Evolutionary conservation across 225 moss, liverwort and hornwort species (phyloP).

Genomic region (Antitrichia curtipendula): DNA sequence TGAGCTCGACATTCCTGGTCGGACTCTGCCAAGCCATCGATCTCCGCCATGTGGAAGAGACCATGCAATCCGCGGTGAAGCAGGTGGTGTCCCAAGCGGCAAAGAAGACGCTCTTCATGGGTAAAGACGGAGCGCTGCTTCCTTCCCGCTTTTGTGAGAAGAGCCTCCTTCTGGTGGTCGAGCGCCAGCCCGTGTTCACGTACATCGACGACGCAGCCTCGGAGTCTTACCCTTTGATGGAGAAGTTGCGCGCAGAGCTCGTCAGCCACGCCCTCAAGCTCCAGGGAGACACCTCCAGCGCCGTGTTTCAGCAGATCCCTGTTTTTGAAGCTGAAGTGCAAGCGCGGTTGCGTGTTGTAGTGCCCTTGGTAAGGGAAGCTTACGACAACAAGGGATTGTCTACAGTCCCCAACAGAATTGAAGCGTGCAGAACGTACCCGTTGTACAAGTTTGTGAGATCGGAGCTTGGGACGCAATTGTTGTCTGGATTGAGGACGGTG

Average conservation of each 20-base stretch:
- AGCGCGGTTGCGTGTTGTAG: neutral
- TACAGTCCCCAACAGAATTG: neutral
- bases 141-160: neutral
- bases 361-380: neutral
- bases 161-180: neutral
- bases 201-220: neutral
- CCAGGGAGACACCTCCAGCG: neutral
- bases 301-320: neutral
- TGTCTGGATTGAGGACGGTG: neutral
- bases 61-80: neutral
- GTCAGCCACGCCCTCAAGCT: neutral
- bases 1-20: slow-evolving; percentile 7
- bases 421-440: neutral
- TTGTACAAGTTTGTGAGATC: neutral
- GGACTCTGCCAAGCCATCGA: neutral
- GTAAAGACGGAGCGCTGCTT: neutral
- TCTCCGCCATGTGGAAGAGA: neutral
- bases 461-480: neutral
- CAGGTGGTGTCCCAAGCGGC: neutral
- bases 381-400: neutral
- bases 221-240: neutral
- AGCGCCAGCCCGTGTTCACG: neutral
- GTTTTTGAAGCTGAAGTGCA: neutral
- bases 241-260: neutral
- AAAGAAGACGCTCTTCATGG: neutral